Evolutionary conservation across 2,329 filamentous ascomycete species (phyloP), one percentile per base, ranked within the genome.

Genomic region (Pseudogymnoascus sp.): DNA sequence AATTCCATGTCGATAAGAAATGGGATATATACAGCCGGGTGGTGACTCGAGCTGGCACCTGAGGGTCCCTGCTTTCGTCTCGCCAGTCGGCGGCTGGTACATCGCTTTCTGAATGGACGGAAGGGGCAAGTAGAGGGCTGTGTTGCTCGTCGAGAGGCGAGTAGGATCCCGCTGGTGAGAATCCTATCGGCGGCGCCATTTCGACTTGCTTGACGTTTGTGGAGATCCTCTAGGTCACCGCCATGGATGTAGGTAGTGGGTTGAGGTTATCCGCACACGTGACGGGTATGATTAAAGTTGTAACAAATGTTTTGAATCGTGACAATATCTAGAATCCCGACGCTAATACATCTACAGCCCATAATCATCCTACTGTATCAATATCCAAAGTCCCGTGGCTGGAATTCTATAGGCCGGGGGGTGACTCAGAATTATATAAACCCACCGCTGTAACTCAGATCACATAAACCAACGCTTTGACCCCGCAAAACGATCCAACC

Each of bases 1-100:
- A 82, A 70, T 86, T 87, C 82, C 82, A 86, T 57, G 83, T 81
- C 4, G 84, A 87, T 0, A 87, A 73, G 59, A 81, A 78, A 65
- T 87, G 84, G 0, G 84, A 87, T 1, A 75, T 68, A 67, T 85
- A 87, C 6, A 87, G 75, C 0, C 74, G 68, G 15, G 3, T 38
- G 6, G 57, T 37, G 8, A 60, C 39, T 41, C 39, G 20, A 4
- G 39, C 5, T 7, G 39, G 39, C 39, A 41, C 39, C 39, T 41
- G 9, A 18, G 18, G 6, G 39, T 14, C 11, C 18, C 39, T 22
- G 4, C 39, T 22, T 14, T 22, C 39, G 39, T 41, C 18, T 22
- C 11, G 11, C 5, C 18, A 12, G 9, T 9, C 6, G 11, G 6
- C 18, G 9, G 22, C 18, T 14, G 12, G 39, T 9, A 22, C 18